Percentiles rank a stretch among this genome's conserved stretches.
These are phyloP conservation scores for Tricholoma bakamatsutake DNA, from an alignment of 768 basidiomycete species.

Conservation along the genomic window DNA sequence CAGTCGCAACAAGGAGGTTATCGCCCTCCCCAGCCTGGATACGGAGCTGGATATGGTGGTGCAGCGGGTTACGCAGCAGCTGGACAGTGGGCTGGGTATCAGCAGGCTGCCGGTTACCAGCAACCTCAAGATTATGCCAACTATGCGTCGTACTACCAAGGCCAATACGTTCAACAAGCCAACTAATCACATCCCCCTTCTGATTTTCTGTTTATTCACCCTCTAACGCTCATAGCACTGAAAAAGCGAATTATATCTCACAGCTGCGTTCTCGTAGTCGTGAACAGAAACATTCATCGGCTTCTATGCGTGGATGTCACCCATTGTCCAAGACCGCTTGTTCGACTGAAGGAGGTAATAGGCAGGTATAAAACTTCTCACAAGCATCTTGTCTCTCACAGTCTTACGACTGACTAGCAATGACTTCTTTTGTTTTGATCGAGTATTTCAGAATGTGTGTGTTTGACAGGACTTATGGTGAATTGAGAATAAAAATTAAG, in stretches of 20 bases:
- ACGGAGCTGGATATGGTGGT: constrained; percentile 42
- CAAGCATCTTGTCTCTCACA: not conserved
- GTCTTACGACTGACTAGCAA: constrained; percentile 3
- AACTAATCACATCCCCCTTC: constrained; percentile 25
- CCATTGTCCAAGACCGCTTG: not conserved
- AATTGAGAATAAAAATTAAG: not conserved
- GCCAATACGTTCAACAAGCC: constrained; percentile 75
- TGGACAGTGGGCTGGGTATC: constrained; percentile 44
- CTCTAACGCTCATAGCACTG: constrained; percentile 40
- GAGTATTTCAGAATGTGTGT: not conserved
- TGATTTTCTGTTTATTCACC: constrained; percentile 25
- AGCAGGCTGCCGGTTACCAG: constrained; percentile 38
- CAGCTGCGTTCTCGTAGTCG: constrained; percentile 17
- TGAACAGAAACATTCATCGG: not conserved
- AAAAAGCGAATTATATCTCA: constrained; percentile 28
- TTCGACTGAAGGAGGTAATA: not conserved
- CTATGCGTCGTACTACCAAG: constrained; percentile 86
- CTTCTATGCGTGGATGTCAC: not conserved
- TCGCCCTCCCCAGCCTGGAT: constrained; percentile 62
- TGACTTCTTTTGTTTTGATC: not conserved
- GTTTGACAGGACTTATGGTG: not conserved
- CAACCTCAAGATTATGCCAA: constrained; percentile 71
- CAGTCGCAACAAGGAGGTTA: constrained; percentile 50
- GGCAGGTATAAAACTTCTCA: constrained; percentile 4
- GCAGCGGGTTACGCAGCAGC: constrained; percentile 38